Conservation (phyloP, 495 filamentous ascomycete species). For the Glarea lozoyensis region DNA sequence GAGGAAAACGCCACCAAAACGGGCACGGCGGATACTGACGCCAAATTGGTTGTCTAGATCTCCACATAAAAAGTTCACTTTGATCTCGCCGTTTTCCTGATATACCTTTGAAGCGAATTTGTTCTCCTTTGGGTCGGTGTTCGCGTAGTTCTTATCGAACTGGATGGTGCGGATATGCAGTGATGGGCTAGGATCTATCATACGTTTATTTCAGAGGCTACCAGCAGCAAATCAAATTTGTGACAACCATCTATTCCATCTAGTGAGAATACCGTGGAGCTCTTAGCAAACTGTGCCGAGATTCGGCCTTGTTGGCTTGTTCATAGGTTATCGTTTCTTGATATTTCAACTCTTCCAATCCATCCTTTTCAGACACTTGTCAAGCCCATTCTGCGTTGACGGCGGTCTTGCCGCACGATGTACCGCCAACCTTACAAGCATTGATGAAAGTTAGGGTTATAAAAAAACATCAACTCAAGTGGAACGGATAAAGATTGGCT, state of each 20-base stretch:
- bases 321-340: too few relatives aligned
- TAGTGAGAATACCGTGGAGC: too few relatives aligned
- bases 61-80: too few relatives aligned
- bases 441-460: background rate
- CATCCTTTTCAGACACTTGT: too few relatives aligned
- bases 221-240: too few relatives aligned
- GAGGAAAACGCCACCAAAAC: slow-evolving; percentile 13
- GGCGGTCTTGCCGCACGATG: background rate
- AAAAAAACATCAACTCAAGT: background rate
- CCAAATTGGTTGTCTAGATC: slow-evolving; percentile 17
- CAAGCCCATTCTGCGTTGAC: background rate
- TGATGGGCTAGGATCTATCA: background rate
- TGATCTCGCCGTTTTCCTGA: too few relatives aligned
- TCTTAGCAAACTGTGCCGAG: too few relatives aligned
- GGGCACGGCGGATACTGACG: slow-evolving; percentile 10
- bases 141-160: background rate
- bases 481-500: background rate
- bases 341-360: too few relatives aligned
- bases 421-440: background rate
- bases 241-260: too few relatives aligned
- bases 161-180: background rate
- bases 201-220: too few relatives aligned
- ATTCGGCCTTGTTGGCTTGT: too few relatives aligned
- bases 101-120: slow-evolving; percentile 4
- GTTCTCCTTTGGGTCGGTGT: too few relatives aligned